Evolutionary conservation across 345 rosid genomes (phyloP), one percentile per base, ranked within the genome.

Genomic region (Boechera stricta): DNA sequence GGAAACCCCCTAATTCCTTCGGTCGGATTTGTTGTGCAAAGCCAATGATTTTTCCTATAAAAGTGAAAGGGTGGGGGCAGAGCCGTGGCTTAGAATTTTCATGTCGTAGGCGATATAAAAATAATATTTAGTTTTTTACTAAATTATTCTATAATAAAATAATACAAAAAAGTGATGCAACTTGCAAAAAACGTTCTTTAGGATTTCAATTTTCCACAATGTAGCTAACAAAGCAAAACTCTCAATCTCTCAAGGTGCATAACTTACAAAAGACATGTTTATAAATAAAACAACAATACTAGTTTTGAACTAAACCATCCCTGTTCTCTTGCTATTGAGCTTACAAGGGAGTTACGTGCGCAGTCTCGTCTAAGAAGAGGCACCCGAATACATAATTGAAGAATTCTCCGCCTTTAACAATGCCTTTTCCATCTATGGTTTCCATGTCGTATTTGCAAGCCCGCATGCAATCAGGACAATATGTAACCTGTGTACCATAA

Each of bases 401-500:
- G 84, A 95, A 95, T 36, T 89, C 89, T 6, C 29, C n/a, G n/a
- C 87, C 91, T 84, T 82, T 88, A 58, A 86, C 21, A 8, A 36
- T 74, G 54, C 84, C 84, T 42, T 73, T 72, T 73, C 91, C 87
- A 60, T 63, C 41, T 39, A 92, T 32, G n/a, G 85, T 77, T 71
- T 79, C 70, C 16, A 80, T 82, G 76, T 90, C 91, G 60, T 91
- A 92, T 67, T 84, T 88, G 89, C 98, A 92, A n/a, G 94, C 97
- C 80, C 96, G 86, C 76, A 84, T 84, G 75, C 97, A 92, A 81
- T 92, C 99, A 13, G 98, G 99, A 77, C 98, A 95, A 81, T 88
- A 95, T 2, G 98, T 92, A 28, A 91, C 92, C 99, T 92, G 53
- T 79, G 80, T 72, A 28, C 11, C 59, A 55, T 38, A 55, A 1